A percentile compares a stretch with the other conserved stretches of the same genome.
Evolutionary conservation across 495 filamentous ascomycete species (phyloP).

Genomic region (Xylaria curta): DNA sequence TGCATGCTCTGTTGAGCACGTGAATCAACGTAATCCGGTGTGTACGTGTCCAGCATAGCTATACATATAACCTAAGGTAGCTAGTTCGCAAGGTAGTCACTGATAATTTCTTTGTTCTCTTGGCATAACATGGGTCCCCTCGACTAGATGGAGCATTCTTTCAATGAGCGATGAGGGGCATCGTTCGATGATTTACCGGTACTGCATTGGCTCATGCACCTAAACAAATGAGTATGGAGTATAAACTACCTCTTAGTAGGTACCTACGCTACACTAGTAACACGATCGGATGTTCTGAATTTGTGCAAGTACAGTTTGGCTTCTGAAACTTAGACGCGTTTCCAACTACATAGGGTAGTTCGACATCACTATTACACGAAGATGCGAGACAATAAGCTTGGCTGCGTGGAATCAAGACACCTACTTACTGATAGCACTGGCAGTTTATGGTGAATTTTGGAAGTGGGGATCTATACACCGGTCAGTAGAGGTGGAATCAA

Average conservation of each 20-base stretch:
- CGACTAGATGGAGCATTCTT: background rate
- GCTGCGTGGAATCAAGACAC: background rate
- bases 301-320: background rate
- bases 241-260: background rate
- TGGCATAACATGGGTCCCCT: constrained; percentile 11
- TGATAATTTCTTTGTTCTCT: constrained; percentile 19
- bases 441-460: background rate
- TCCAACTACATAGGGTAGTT: background rate
- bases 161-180: background rate
- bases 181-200: constrained; percentile 17
- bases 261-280: background rate
- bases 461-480: background rate
- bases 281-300: background rate
- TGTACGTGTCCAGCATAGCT: background rate
- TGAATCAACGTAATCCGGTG: constrained; percentile 20
- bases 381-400: background rate
- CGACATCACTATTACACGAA: background rate
- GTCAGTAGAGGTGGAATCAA: background rate
- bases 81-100: constrained; percentile 11
- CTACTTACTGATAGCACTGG: background rate
- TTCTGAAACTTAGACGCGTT: constrained; percentile 1
- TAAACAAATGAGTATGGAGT: constrained; percentile 8
- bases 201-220: background rate
- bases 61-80: background rate
- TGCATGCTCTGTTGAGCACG: constrained; percentile 26